Percentiles rank a stretch among this genome's conserved stretches.
Conservation (phyloP, 805 yeast species). For the Cyberlindnera nakhonratchasimensis region DNA sequence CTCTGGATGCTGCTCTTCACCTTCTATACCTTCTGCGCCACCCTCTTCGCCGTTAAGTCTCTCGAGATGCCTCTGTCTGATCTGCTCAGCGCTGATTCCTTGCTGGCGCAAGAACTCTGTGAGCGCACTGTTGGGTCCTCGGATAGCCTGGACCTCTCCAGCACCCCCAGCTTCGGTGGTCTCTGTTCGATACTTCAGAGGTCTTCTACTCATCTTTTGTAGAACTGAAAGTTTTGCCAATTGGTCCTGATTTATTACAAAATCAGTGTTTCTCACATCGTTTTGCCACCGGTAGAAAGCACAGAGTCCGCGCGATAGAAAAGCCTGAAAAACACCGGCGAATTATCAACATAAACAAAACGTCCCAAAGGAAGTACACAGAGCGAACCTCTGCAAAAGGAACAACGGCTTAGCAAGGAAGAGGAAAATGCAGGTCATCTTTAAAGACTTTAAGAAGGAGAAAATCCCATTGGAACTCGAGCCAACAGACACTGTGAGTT, state of each 20-base stretch:
- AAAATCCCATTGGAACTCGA: constrained; percentile 79
- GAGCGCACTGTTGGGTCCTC: constrained; percentile 76
- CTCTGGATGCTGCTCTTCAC: constrained; percentile 24
- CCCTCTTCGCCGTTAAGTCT: constrained; percentile 24
- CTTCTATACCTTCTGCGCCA: constrained; percentile 29
- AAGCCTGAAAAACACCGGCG: no score
- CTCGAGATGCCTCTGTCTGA: constrained; percentile 47
- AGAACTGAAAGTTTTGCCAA: no score
- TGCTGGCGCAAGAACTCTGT: constrained; percentile 85
- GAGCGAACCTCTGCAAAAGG: no score
- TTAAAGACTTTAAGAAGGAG: constrained; percentile 92
- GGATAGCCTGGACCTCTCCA: constrained; percentile 30
- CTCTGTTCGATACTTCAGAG: constrained; percentile 24
- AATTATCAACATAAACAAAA: no score
- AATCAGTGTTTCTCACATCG: no score
- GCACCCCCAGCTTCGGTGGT: constrained; percentile 11
- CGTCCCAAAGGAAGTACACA: no score
- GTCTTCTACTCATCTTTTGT: constrained; percentile 27
- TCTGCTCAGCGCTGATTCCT: constrained; percentile 82
- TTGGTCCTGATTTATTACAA: no score
- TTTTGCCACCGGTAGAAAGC: no score
- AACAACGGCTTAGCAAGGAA: no score
- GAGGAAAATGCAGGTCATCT: constrained; percentile 78
- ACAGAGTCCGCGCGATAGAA: no score
- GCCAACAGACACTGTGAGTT: constrained; percentile 57